Conservation (phyloP, 2,329 filamentous ascomycete genomes). For the Exophiala bonariae region DNA sequence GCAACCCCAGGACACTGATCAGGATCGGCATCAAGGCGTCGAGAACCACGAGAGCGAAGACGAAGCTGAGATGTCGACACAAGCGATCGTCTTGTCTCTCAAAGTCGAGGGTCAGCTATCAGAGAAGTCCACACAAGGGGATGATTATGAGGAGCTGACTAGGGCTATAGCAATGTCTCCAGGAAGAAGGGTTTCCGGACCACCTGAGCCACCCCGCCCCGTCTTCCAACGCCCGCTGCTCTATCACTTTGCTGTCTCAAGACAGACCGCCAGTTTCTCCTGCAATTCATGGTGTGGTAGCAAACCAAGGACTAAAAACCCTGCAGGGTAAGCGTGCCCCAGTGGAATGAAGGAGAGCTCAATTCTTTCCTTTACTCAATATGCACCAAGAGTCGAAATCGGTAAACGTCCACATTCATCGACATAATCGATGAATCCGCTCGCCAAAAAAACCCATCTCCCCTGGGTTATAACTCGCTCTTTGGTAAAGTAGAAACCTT, state of each 20-base stretch:
- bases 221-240: too few relatives aligned
- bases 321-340: neutral
- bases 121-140: too few relatives aligned
- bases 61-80: too few relatives aligned
- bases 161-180: too few relatives aligned
- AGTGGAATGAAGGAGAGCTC: neutral
- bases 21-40: too few relatives aligned
- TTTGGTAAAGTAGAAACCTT: slow-evolving; percentile 1
- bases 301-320: neutral
- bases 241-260: neutral
- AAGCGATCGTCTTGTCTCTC: too few relatives aligned
- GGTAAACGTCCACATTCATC: neutral
- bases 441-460: neutral
- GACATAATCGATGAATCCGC: neutral
- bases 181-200: too few relatives aligned
- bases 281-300: neutral
- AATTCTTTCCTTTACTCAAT: neutral
- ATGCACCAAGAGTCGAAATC: neutral
- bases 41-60: too few relatives aligned
- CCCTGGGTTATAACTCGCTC: neutral
- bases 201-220: too few relatives aligned
- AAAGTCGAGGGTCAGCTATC: too few relatives aligned
- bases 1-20: too few relatives aligned
- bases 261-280: neutral
- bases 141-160: too few relatives aligned